phyloP scores from a whole-genome alignment of 345 rosid genomes.

The Lumnitzera racemosa region DNA sequence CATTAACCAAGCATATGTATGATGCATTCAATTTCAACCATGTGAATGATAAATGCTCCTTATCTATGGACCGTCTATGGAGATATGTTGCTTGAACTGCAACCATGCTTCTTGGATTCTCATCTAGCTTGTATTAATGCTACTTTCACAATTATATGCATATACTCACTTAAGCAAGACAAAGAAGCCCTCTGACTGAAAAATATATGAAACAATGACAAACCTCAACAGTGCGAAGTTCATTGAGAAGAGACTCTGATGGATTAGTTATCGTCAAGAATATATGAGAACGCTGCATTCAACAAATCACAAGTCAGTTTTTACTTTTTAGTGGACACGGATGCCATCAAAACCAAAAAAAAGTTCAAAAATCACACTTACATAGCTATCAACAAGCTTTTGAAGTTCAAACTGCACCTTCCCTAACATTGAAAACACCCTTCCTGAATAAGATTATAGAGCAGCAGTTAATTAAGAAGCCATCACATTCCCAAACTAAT shows the following conservation, averaged over 20 bases:
- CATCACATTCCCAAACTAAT: not conserved
- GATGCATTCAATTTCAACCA: too few species aligned
- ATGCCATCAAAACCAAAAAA: not conserved
- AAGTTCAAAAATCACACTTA: slow-evolving; percentile 33
- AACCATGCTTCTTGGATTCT: too few species aligned
- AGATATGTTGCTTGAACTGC: too few species aligned
- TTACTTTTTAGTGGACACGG: slow-evolving; percentile 1
- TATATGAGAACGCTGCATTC: slow-evolving; percentile 74
- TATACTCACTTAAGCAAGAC: too few species aligned
- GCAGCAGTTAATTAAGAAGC: slow-evolving; percentile 1
- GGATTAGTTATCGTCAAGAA: slow-evolving; percentile 75
- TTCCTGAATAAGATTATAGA: slow-evolving; percentile 41
- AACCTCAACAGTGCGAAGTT: slow-evolving; percentile 96
- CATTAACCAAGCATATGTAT: too few species aligned
- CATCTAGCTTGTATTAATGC: too few species aligned
- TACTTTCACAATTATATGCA: too few species aligned
- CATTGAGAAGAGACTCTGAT: slow-evolving; percentile 87
- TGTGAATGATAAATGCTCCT: too few species aligned
- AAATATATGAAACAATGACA: slow-evolving; percentile 16
- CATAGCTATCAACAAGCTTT: slow-evolving; percentile 81
- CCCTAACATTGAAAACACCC: slow-evolving; percentile 63
- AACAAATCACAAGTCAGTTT: slow-evolving; percentile 10
- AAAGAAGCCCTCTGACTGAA: too few species aligned
- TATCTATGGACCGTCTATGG: too few species aligned
- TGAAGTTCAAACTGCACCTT: slow-evolving; percentile 82